phyloP scores from a whole-genome alignment of 2,329 filamentous ascomycete genomes.

The Calonectria fujianensis region DNA sequence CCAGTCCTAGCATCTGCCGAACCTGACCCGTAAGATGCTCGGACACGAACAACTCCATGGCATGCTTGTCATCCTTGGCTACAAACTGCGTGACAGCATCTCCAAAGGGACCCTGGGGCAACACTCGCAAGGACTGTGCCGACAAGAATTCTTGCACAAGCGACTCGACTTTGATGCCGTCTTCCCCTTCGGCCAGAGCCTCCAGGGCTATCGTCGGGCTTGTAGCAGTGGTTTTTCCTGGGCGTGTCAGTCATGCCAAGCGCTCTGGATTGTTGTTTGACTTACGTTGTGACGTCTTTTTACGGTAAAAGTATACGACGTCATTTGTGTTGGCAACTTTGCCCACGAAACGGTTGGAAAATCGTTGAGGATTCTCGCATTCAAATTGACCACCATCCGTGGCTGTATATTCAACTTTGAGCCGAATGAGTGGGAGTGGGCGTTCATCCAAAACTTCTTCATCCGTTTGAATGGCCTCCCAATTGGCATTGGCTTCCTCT shows the following conservation, averaged over 20 bases:
- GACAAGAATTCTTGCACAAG: constrained; percentile 91
- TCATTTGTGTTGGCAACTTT: constrained; percentile 96
- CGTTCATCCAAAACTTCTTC: constrained; percentile 75
- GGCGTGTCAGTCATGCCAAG: constrained; percentile 28
- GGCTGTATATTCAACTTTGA: constrained; percentile 93
- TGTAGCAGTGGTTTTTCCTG: constrained; percentile 61
- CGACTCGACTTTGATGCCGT: constrained; percentile 90
- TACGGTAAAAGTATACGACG: constrained; percentile 93
- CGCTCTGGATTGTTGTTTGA: background rate
- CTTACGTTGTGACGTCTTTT: constrained; percentile 78
- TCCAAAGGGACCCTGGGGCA: constrained; percentile 93
- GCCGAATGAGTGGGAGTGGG: constrained; percentile 88
- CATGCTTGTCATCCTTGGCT: constrained; percentile 95
- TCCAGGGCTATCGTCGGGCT: constrained; percentile 79
- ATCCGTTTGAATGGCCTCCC: constrained; percentile 85
- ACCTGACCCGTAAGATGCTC: constrained; percentile 83
- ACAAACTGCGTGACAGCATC: constrained; percentile 96
- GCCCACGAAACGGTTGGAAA: constrained; percentile 93
- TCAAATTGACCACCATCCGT: constrained; percentile 91
- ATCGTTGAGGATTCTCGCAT: constrained; percentile 95
- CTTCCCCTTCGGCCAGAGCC: constrained; percentile 68
- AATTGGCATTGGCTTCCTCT: constrained; percentile 86
- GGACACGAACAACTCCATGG: constrained; percentile 87
- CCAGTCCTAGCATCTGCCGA: constrained; percentile 79
- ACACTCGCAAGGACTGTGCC: constrained; percentile 91